Evolutionary conservation across 2,329 filamentous ascomycete species (phyloP).

Genomic region (Trichoderma hamatum): DNA sequence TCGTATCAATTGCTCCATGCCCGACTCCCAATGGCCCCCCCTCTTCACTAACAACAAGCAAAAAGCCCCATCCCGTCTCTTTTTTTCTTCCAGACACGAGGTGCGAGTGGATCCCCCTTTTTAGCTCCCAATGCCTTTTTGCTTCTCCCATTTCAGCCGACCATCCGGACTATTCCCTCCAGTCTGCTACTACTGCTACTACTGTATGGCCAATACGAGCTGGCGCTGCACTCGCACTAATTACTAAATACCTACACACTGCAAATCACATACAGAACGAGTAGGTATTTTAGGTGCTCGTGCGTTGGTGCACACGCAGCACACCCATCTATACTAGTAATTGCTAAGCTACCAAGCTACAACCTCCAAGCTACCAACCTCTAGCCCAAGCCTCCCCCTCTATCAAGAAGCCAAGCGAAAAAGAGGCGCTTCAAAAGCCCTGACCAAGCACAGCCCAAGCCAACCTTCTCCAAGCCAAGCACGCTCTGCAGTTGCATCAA

Average conservation of each 20-base stretch:
- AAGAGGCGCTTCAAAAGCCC: neutral
- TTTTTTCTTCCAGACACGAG: slow-evolving; percentile 12
- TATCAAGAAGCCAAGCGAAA: neutral
- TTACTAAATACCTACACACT: no score
- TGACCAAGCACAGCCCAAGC: neutral
- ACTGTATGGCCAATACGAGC: neutral
- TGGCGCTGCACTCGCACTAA: neutral
- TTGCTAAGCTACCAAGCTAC: neutral
- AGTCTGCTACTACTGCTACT: no score
- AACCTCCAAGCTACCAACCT: neutral
- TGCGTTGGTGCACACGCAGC: neutral
- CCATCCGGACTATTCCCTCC: neutral
- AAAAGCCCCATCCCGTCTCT: neutral
- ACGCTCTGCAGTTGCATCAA: neutral
- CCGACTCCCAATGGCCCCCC: no score
- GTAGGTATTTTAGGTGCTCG: neutral
- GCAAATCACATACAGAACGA: neutral
- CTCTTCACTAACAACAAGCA: neutral
- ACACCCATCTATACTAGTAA: no score
- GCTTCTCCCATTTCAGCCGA: neutral
- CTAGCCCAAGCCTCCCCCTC: neutral
- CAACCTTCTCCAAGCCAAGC: no score
- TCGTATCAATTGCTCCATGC: neutral
- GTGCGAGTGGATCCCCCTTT: slow-evolving; percentile 20
- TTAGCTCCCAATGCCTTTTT: neutral